These are phyloP conservation scores for Coemansia sp. DNA, from an alignment of 371 early-diverging fungal genomes.

Conservation along the genomic window DNA sequence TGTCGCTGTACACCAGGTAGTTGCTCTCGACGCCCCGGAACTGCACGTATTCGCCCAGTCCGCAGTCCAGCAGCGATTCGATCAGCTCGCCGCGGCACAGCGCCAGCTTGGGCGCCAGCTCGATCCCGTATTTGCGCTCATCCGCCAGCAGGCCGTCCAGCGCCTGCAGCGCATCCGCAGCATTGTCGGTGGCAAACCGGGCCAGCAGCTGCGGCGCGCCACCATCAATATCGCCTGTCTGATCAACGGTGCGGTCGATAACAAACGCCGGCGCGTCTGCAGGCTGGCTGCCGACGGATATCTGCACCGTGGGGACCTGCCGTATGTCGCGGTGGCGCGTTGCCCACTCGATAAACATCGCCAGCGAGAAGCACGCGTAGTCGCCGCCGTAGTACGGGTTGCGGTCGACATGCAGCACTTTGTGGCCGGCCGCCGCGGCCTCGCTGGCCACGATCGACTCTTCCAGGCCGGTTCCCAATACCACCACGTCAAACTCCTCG, in stretches of 20 bases:
- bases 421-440: conserved; percentile 62
- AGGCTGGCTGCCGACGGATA: conserved; percentile 1
- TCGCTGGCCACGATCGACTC: conserved; percentile 87
- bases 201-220: conserved; percentile 6
- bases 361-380: conserved; percentile 64
- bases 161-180: background rate
- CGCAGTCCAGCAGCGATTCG: conserved; percentile 74
- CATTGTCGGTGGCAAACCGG: background rate
- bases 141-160: conserved; percentile 42
- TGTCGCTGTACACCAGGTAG: conserved; percentile 55
- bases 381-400: conserved; percentile 84
- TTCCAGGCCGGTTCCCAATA: conserved; percentile 88
- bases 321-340: conserved; percentile 16
- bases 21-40: conserved; percentile 79
- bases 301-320: conserved; percentile 26
- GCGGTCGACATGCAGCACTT: conserved; percentile 89
- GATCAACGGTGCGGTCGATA: background rate
- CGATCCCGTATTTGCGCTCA: conserved; percentile 71
- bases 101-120: conserved; percentile 77
- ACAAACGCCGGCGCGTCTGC: conserved; percentile 14
- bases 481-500: conserved; percentile 70
- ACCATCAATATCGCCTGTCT: background rate
- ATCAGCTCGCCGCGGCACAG: conserved; percentile 73
- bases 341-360: conserved; percentile 55
- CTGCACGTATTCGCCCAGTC: conserved; percentile 83